phyloP scores from a whole-genome alignment of 257 asterid species.

The Nicotiana tomentosiformis region DNA sequence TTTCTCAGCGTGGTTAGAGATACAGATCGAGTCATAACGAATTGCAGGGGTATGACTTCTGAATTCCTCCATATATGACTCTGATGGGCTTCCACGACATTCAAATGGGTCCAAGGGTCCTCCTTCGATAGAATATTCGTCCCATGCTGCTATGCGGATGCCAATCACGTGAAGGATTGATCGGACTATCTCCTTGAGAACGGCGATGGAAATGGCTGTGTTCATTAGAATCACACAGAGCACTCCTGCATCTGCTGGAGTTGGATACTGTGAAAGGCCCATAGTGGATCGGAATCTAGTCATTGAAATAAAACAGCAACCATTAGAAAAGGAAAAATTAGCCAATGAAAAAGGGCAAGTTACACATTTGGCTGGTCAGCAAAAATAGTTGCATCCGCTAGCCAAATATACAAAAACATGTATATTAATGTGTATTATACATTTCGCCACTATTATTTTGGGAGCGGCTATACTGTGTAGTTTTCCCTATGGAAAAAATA shows the following conservation, averaged over 20 bases:
- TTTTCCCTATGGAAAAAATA: too few species aligned
- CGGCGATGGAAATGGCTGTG: slow-evolving; percentile 79
- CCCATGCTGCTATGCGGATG: slow-evolving; percentile 63
- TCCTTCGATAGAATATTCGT: slow-evolving; percentile 42
- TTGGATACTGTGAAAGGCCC: slow-evolving; percentile 81
- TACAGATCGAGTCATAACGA: slow-evolving; percentile 45
- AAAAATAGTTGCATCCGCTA: too few species aligned
- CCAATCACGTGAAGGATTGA: slow-evolving; percentile 67
- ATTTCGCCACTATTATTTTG: too few species aligned
- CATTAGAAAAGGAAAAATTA: neutral
- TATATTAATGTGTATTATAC: too few species aligned
- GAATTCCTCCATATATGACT: slow-evolving; percentile 74
- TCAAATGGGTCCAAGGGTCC: slow-evolving; percentile 39
- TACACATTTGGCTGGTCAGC: neutral
- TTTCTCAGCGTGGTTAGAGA: slow-evolving; percentile 22
- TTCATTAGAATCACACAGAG: slow-evolving; percentile 75
- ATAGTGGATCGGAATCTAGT: slow-evolving; percentile 31
- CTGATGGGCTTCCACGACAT: slow-evolving; percentile 45
- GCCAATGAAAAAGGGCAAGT: neutral
- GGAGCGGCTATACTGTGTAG: too few species aligned
- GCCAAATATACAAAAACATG: too few species aligned
- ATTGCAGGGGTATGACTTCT: slow-evolving; percentile 52
- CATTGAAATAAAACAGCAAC: neutral
- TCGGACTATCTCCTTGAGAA: slow-evolving; percentile 62
- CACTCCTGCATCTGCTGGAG: slow-evolving; percentile 85